These are phyloP conservation scores for Ormosia emarginata DNA, from an alignment of 306 rosid genomes.

Conservation along the genomic window DNA sequence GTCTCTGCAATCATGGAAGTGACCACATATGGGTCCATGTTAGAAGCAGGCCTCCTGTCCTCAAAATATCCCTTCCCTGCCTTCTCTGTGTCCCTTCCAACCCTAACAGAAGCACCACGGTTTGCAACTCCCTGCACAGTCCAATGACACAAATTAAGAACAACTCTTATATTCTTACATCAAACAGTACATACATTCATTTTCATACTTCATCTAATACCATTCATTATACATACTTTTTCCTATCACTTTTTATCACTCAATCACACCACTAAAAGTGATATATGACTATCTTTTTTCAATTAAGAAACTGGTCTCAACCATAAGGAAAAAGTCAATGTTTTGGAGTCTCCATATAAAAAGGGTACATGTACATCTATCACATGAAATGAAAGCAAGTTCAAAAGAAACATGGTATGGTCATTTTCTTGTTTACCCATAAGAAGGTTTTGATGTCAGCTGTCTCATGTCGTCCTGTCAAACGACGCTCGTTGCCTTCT, in stretches of 20 bases:
- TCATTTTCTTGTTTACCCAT: constrained; percentile 59
- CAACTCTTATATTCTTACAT: too few species aligned
- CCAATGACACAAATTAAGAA: not conserved
- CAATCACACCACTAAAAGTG: too few species aligned
- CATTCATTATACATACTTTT: too few species aligned
- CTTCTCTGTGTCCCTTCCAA: constrained; percentile 96
- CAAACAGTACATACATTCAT: too few species aligned
- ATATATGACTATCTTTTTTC: too few species aligned
- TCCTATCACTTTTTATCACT: too few species aligned
- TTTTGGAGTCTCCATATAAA: not conserved
- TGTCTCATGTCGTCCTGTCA: constrained; percentile 88
- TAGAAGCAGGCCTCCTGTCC: constrained; percentile 95
- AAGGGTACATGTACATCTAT: not conserved
- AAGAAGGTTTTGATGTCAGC: constrained; percentile 77
- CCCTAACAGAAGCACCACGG: constrained; percentile 94
- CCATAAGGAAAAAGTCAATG: not conserved
- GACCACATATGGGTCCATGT: constrained; percentile 98
- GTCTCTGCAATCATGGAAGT: constrained; percentile 94
- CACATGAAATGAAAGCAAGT: not conserved
- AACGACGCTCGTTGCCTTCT: constrained; percentile 93
- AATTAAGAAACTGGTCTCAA: not conserved
- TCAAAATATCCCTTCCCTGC: constrained; percentile 92
- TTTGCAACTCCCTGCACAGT: constrained; percentile 80
- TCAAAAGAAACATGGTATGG: not conserved
- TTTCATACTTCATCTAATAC: too few species aligned